phyloP scores from a whole-genome alignment of 176 grass and related monocot species.

The Musa acuminata region DNA sequence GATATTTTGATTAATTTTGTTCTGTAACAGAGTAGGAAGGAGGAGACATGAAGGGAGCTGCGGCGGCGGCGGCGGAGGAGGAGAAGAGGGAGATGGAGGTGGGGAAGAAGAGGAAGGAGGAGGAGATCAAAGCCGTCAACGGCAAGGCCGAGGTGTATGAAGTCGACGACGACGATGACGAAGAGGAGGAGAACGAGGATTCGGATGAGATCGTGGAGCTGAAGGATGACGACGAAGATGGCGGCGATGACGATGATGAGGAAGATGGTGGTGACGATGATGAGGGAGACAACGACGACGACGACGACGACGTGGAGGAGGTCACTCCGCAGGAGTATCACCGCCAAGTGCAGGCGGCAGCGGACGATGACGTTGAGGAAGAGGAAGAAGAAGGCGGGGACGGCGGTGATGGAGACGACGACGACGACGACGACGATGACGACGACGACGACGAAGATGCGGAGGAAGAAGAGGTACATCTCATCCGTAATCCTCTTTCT shows the following conservation, averaged over 20 bases:
- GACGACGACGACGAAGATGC: constrained; percentile 3
- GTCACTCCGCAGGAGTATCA: background rate
- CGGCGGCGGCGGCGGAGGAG: constrained; percentile 5
- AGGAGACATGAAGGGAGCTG: background rate
- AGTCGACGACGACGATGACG: constrained; percentile 1
- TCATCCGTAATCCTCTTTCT: background rate
- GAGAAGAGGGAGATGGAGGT: constrained; percentile 13
- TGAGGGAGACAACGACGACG: background rate
- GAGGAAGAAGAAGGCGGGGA: background rate
- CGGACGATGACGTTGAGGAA: constrained; percentile 1
- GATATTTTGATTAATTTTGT: background rate
- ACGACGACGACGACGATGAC: constrained; percentile 8
- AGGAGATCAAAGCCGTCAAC: constrained; percentile 2
- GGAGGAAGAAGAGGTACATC: constrained; percentile 7
- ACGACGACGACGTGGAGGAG: constrained; percentile 15
- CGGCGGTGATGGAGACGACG: background rate
- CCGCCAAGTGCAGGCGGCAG: background rate
- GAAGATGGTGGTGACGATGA: background rate
- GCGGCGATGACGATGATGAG: background rate
- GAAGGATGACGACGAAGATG: constrained; percentile 7
- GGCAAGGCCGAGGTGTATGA: constrained; percentile 5
- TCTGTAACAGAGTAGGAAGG: background rate
- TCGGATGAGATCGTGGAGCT: constrained; percentile 13
- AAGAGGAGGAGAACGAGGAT: background rate
- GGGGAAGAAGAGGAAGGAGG: constrained; percentile 2